Evolutionary conservation across 108 stramenopile species (phyloP).

Genomic region (Nannochloropsis gaditana): DNA sequence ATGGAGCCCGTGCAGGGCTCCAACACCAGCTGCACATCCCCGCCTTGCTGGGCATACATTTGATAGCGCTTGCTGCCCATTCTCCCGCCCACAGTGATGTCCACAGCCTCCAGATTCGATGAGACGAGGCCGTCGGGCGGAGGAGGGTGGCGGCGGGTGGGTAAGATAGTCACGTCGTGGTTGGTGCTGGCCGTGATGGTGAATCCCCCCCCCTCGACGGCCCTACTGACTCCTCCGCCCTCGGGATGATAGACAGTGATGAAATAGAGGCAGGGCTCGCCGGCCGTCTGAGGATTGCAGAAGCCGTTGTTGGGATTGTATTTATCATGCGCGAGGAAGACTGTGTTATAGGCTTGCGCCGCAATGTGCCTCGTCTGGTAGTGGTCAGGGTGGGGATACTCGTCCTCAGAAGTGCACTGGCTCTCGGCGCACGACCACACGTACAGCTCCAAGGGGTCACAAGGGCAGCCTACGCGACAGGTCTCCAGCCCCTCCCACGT

Average conservation of each 20-base stretch:
- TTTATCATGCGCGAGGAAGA: constrained; percentile 10
- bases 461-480: not conserved
- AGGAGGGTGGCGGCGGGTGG: not conserved
- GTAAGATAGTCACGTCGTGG: not conserved
- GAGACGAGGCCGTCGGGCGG: not conserved
- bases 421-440: constrained; percentile 16
- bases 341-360: not conserved
- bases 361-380: not conserved
- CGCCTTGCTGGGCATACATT: not conserved
- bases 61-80: constrained; percentile 13
- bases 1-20: not conserved
- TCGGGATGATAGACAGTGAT: not conserved
- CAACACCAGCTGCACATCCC: constrained; percentile 8
- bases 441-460: not conserved
- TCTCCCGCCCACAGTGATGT: not conserved
- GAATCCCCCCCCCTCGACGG: not conserved
- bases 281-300: constrained; percentile 15
- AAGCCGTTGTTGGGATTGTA: constrained; percentile 5
- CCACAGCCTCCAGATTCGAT: constrained; percentile 2
- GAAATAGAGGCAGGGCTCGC: not conserved
- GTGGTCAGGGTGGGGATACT: not conserved
- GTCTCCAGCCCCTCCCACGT: not conserved
- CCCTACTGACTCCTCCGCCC: not conserved
- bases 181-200: not conserved
- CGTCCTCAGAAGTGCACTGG: not conserved